These are phyloP conservation scores for Fusarium xyrophilum DNA, from an alignment of 2,329 filamentous ascomycete genomes.

Conservation along the genomic window DNA sequence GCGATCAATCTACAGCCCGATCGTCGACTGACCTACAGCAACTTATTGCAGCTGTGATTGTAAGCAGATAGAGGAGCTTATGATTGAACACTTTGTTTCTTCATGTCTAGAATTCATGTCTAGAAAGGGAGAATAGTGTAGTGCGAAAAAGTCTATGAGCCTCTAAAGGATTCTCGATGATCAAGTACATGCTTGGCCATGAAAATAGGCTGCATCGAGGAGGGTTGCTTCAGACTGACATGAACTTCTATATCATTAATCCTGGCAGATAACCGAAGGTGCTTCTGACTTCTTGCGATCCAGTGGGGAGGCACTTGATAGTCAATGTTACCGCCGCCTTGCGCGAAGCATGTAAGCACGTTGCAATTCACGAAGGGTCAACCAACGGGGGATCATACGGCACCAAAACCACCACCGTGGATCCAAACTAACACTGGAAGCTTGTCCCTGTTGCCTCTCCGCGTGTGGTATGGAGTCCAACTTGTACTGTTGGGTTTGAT, in stretches of 20 bases:
- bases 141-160: rapidly evolving
- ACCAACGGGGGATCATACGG: no score
- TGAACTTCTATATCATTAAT: neutral
- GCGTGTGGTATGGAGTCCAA: neutral
- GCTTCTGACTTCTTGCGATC: constrained; percentile 2
- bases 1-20: constrained; percentile 1
- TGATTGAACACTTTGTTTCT: no score
- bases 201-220: neutral
- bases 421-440: constrained; percentile 8
- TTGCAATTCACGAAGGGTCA: no score
- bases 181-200: neutral
- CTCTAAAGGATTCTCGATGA: no score
- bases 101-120: no score
- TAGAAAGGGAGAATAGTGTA: no score
- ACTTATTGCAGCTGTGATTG: neutral
- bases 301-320: constrained; percentile 1
- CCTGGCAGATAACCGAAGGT: neutral
- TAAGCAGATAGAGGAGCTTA: no score
- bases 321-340: constrained; percentile 4
- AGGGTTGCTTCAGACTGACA: neutral
- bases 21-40: neutral
- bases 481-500: constrained; percentile 11
- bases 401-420: neutral
- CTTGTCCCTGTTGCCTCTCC: neutral
- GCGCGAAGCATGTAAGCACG: neutral